These are phyloP conservation scores for Tanozyma kutaoensis DNA, from an alignment of 805 yeast species.

Conservation along the genomic window DNA sequence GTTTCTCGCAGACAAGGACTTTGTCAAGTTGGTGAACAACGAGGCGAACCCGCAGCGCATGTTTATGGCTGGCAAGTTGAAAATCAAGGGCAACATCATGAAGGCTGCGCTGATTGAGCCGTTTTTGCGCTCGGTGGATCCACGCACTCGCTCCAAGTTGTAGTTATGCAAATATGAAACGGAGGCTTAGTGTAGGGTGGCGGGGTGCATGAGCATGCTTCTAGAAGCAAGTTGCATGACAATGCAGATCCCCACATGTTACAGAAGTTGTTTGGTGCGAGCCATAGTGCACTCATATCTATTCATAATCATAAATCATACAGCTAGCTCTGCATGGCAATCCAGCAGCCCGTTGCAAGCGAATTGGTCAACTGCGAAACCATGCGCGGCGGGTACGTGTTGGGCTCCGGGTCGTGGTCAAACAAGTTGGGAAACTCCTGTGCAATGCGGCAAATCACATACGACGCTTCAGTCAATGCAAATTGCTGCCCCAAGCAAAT, in stretches of 20 bases:
- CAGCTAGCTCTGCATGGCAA: constrained; percentile 1
- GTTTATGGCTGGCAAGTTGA: constrained; percentile 2
- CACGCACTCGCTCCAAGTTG: constrained; percentile 2
- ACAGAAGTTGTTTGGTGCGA: neutral
- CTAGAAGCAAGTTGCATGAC: neutral
- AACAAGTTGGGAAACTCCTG: constrained; percentile 1
- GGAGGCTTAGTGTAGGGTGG: neutral
- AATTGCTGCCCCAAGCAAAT: constrained; percentile 1
- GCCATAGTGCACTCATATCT: too few species aligned
- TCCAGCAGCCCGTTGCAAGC: constrained; percentile 2
- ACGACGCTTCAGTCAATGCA: constrained; percentile 1
- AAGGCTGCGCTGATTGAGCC: constrained; percentile 3
- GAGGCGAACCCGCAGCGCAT: constrained; percentile 3
- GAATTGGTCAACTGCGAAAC: constrained; percentile 3
- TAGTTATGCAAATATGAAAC: neutral
- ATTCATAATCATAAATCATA: neutral
- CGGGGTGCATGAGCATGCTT: neutral
- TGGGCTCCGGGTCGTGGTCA: constrained; percentile 2
- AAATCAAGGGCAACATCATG: constrained; percentile 4
- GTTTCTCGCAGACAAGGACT: constrained; percentile 2
- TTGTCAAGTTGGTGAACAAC: constrained; percentile 3
- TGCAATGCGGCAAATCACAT: constrained; percentile 1
- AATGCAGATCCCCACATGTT: neutral
- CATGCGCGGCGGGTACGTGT: constrained; percentile 3
- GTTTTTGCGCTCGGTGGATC: constrained; percentile 2